Evolutionary conservation across 2,329 filamentous ascomycete species (phyloP), one percentile per base, ranked within the genome.

Genomic region (Pyricularia grisea): DNA sequence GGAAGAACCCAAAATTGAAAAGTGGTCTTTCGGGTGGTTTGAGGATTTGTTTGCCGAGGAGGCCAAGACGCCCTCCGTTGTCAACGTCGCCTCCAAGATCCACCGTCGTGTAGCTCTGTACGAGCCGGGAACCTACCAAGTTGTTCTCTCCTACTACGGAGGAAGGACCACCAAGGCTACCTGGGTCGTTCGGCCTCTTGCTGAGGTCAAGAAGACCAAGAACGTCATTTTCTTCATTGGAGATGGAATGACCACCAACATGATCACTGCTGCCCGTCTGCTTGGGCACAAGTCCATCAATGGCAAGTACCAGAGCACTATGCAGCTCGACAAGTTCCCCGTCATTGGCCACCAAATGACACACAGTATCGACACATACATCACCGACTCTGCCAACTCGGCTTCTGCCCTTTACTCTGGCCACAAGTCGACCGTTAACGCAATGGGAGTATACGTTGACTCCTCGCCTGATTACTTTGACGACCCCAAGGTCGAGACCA

Each of bases 271-370:
- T 61, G 92, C 92, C 68, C 90, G 92, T 72, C 83, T 95, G 69
- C 88, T 96, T 69, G 92, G 85, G 23, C 92, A 96, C 83, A 90
- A 92, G 82, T 90, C 85, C 73, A 85, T 94, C 83, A 95, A 96
- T 75, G 92, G 92, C 73, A 92, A 91, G 78, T 96, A 94, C 78
- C 89, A 92, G 81, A 88, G 85, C 69, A 85, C 83, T 69, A 85
- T 96, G 84, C 84, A 88, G 75, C 83, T 96, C 82, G 92, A 96
- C 81, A 85, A 93, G 75, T 95, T 95, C 79, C 92, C 92, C 2
- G 86, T 94, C n/a, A 77, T 94, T 12, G 92, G 92, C 25, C 92
- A 96, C 78, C 92, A 94, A 80, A 94, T 95, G 89, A 94, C 92
- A 12, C 92, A 94, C 79, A 94, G 91, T 1, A 87, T 95, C 75